phyloP scores from a whole-genome alignment of 1,139 yeast genomes.

The Keqinozyma sinolaborantium region DNA sequence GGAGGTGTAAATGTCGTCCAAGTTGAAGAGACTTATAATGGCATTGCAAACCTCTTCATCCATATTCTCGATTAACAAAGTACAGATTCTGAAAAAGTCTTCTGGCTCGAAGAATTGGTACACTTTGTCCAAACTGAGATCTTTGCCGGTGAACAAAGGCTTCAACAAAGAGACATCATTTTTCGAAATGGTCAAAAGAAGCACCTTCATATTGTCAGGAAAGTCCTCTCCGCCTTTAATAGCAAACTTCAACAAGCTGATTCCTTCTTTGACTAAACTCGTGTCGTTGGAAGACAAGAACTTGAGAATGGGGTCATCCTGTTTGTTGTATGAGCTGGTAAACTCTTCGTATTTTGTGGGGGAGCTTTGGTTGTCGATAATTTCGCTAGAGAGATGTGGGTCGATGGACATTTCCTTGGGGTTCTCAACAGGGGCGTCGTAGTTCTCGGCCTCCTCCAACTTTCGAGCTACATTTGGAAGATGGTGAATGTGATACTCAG shows the following conservation, averaged over 20 bases:
- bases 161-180: conserved; percentile 23
- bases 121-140: conserved; percentile 21
- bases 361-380: background rate
- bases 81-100: conserved; percentile 33
- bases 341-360: background rate
- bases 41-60: conserved; percentile 19
- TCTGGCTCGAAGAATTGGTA: conserved; percentile 24
- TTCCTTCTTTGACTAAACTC: conserved; percentile 30
- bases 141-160: conserved; percentile 27
- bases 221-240: conserved; percentile 35
- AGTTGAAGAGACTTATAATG: conserved; percentile 20
- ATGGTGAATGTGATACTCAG: too few species aligned
- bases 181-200: conserved; percentile 25
- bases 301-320: conserved; percentile 32
- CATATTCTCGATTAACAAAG: conserved; percentile 24
- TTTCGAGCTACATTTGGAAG: too few species aligned
- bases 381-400: background rate
- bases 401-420: background rate
- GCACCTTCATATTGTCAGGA: conserved; percentile 18
- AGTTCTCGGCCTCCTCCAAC: background rate
- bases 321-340: conserved; percentile 16
- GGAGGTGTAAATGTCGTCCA: conserved; percentile 27
- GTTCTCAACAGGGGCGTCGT: too few species aligned
- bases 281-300: conserved; percentile 30
- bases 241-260: conserved; percentile 35